A percentile compares a stretch with the other conserved stretches of the same genome.
Evolutionary conservation across 441 rosid genomes (phyloP).

Genomic region (Pelargonium citronellum): DNA sequence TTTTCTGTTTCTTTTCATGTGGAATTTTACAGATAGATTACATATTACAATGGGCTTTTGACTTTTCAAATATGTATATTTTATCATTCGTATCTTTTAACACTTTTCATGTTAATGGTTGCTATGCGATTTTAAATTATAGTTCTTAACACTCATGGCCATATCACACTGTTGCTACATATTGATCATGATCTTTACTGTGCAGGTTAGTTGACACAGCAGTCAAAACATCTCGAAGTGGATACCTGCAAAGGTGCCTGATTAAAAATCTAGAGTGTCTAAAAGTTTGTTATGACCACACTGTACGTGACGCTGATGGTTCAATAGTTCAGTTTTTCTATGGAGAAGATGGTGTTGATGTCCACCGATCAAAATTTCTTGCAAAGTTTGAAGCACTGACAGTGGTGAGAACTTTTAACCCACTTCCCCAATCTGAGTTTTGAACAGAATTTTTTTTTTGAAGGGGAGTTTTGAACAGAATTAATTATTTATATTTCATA

Average conservation of each 20-base stretch:
- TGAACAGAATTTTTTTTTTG: no score
- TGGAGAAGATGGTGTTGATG: conserved; percentile 99
- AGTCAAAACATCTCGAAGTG: conserved; percentile 99
- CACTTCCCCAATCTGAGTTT: conserved; percentile 16
- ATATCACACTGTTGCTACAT: neutral
- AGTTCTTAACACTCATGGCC: neutral
- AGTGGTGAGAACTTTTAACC: conserved; percentile 37
- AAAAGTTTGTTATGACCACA: conserved; percentile 82
- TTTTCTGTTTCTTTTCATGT: neutral
- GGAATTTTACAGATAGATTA: neutral
- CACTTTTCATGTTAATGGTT: neutral
- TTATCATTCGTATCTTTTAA: neutral
- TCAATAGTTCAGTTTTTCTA: conserved; percentile 85
- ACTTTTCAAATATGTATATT: neutral
- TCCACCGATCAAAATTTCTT: conserved; percentile 78
- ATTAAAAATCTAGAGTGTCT: conserved; percentile 95
- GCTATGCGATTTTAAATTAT: neutral
- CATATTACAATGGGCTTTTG: neutral
- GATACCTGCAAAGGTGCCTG: conserved; percentile 96
- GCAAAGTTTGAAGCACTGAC: conserved; percentile 65
- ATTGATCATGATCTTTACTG: conserved; percentile 24
- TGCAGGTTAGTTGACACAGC: conserved; percentile 96
- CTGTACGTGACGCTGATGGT: conserved; percentile 96
- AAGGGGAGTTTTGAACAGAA: conserved; percentile 14
- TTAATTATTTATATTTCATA: conserved; percentile 14